These are phyloP conservation scores for Candida railenensis DNA, from an alignment of 805 yeast species.

Conservation along the genomic window DNA sequence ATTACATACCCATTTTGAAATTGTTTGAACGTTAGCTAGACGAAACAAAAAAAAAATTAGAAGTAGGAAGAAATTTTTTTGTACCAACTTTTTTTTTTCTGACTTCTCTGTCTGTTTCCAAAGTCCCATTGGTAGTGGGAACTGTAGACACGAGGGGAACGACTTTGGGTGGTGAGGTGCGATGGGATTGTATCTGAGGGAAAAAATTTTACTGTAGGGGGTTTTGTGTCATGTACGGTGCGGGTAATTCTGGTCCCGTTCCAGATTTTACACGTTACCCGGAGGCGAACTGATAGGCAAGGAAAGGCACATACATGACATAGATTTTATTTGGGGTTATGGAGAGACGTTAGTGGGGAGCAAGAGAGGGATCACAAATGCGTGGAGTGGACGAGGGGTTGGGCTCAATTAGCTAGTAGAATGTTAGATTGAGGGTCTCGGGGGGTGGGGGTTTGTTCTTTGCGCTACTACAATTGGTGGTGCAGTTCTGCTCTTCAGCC, in stretches of 20 bases:
- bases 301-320: neutral
- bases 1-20: constrained; percentile 8
- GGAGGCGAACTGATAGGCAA: neutral
- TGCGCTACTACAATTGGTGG: too few species aligned
- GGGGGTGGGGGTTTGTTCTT: too few species aligned
- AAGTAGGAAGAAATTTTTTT: constrained; percentile 8
- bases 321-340: constrained; percentile 6
- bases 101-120: constrained; percentile 1
- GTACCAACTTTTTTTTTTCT: neutral
- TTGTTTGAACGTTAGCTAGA: constrained; percentile 6
- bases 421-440: too few species aligned
- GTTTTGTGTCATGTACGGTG: constrained; percentile 2
- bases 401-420: too few species aligned
- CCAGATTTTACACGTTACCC: constrained; percentile 8
- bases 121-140: neutral
- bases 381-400: too few species aligned
- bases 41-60: constrained; percentile 2
- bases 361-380: too few species aligned
- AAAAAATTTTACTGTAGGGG: constrained; percentile 2
- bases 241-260: constrained; percentile 11
- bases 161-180: neutral
- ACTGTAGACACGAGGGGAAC: constrained; percentile 6
- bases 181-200: neutral
- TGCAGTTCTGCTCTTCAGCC: too few species aligned
- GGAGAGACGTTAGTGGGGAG: neutral